These are phyloP conservation scores for Oryza meyeriana DNA, from an alignment of 176 grass and related monocot genomes.

Conservation along the genomic window DNA sequence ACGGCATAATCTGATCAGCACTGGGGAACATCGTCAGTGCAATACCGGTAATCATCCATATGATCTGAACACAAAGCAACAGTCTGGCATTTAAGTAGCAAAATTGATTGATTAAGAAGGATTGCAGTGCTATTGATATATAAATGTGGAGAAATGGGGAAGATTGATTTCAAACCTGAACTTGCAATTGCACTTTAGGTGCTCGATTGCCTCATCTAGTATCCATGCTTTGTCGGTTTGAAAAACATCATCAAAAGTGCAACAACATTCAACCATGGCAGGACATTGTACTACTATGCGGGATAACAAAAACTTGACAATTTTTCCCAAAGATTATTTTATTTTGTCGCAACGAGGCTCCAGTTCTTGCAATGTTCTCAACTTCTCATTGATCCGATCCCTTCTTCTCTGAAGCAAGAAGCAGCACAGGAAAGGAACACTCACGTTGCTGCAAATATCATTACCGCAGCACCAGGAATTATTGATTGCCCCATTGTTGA, in stretches of 20 bases:
- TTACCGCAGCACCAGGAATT: too few species aligned
- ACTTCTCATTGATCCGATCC: constrained; percentile 89
- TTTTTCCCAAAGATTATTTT: not conserved
- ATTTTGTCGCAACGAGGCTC: constrained; percentile 88
- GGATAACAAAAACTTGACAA: not conserved
- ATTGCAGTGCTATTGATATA: too few species aligned
- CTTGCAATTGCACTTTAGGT: constrained; percentile 92
- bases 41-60: too few species aligned
- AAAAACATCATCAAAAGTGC: constrained; percentile 10
- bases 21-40: too few species aligned
- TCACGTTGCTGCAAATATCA: not conserved
- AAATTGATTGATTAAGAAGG: too few species aligned
- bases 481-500: not conserved
- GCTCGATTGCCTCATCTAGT: constrained; percentile 83
- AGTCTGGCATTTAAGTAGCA: too few species aligned
- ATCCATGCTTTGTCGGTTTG: constrained; percentile 89
- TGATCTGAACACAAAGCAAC: too few species aligned
- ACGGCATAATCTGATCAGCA: too few species aligned
- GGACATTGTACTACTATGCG: not conserved
- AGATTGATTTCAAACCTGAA: constrained; percentile 70
- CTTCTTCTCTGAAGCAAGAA: constrained; percentile 60
- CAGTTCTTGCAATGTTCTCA: constrained; percentile 79
- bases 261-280: not conserved
- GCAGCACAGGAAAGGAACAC: too few species aligned
- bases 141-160: too few species aligned